Base-by-base conservation (phyloP, 805 yeast genomes). In the Candida vaughaniae region DNA sequence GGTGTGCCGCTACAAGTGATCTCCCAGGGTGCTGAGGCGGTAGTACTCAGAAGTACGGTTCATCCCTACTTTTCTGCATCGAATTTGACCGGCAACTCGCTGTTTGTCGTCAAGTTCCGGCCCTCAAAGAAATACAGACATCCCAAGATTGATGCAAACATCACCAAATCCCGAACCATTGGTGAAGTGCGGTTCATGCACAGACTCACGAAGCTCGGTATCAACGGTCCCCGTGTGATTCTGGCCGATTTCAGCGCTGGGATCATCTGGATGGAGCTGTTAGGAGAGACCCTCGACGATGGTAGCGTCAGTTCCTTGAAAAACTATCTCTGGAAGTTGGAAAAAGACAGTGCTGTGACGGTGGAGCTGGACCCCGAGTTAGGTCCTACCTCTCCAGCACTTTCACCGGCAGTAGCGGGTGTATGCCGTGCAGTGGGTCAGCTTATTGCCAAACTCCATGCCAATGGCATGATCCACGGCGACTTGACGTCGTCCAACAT, bases 71-170 rank as follows among this genome's bases (percentile, higher is more conserved):
- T 71, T 17, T 19, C 47, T 1, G 40, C 42, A 4, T 60, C 69
- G 7, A 39, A 43, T 16, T 36, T 62, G 4, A 39, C 47, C 16
- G 55, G 60, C 30, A 46, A 56, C 2, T 36, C 51, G 3, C 57
- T 64, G 37, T 83, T 69, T 56, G 80, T 91, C 25, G 69, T 88
- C 43, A 93, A 93, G 58, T 90, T 74, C 58, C 73, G 99, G 46
- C 97, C 99, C 1, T 76, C 81, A 16, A 93, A 93, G 55, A 78
- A 83, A n/a, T 93, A 93, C 55, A 72, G 99, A 54, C 96, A 93
- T 51, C 88, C 88, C 3, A 72, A 73, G 25, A 75, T 93, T 17
- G 99, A 93, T 60, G 71, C 73, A 6, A 71, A 71, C 30, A 71
- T 93, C 33, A 87, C 95, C 3, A 85, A 81, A 45, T 82, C 80